Conservation (phyloP, 2,329 filamentous ascomycete species). For the Verticillium albo-atrum region DNA sequence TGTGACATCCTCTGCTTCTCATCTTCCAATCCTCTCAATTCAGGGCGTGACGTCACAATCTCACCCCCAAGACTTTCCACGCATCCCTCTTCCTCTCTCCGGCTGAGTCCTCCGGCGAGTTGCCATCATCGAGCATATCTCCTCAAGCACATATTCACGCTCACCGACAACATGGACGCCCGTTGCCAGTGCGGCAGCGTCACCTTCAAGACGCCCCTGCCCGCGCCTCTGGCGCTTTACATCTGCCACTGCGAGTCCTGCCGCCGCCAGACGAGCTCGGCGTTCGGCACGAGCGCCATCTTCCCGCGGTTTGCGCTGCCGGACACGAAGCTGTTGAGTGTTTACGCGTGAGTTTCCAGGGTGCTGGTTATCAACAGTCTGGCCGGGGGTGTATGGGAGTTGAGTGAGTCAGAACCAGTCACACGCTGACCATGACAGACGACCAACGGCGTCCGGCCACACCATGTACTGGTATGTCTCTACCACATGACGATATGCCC, state of each 20-base stretch:
- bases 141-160: neutral
- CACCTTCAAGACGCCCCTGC: slow-evolving; percentile 56
- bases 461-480: slow-evolving; percentile 50
- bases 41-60: neutral
- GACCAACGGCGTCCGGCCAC: slow-evolving; percentile 52
- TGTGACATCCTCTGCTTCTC: neutral
- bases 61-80: neutral
- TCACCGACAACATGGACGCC: slow-evolving; percentile 44
- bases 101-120: neutral
- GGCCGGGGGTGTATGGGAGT: neutral
- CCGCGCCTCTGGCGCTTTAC: slow-evolving; percentile 59
- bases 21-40: neutral
- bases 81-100: neutral
- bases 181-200: slow-evolving; percentile 63
- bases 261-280: slow-evolving; percentile 59
- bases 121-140: no score
- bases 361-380: neutral
- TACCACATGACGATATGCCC: neutral
- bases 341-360: slow-evolving; percentile 44
- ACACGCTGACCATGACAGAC: slow-evolving; percentile 30
- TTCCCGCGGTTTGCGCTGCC: slow-evolving; percentile 63
- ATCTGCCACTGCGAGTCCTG: slow-evolving; percentile 69
- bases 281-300: slow-evolving; percentile 66
- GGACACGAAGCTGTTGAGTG: slow-evolving; percentile 40
- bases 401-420: neutral